phyloP scores from a whole-genome alignment of 306 rosid genomes.

The Comarum palustre region DNA sequence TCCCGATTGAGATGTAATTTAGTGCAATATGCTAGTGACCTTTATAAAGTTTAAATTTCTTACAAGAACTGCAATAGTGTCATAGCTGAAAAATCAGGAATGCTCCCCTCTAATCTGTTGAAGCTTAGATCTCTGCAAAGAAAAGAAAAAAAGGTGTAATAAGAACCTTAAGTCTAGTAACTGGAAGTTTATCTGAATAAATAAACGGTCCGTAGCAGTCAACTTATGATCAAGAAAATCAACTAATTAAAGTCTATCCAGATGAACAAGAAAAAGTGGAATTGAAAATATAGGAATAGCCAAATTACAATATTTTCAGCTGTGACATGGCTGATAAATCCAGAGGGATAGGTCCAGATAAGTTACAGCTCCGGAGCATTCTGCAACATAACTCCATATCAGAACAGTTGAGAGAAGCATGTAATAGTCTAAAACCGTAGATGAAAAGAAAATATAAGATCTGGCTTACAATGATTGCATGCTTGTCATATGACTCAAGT shows the following conservation, averaged over 20 bases:
- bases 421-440: neutral
- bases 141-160: neutral
- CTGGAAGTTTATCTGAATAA: neutral
- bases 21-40: neutral
- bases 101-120: slow-evolving; percentile 19
- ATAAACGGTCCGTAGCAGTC: neutral
- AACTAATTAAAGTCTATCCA: neutral
- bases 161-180: neutral
- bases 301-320: slow-evolving; percentile 1
- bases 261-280: neutral
- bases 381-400: slow-evolving; percentile 13
- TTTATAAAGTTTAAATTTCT: neutral
- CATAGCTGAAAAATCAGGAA: slow-evolving; percentile 15
- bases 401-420: neutral
- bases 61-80: neutral
- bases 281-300: neutral
- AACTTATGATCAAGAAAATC: neutral
- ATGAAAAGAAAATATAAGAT: neutral
- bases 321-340: neutral
- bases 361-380: slow-evolving; percentile 27
- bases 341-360: slow-evolving; percentile 22
- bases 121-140: slow-evolving; percentile 27
- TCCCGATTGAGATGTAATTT: neutral
- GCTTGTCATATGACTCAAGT: neutral
- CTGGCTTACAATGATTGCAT: slow-evolving; percentile 10